Evolutionary conservation across 495 filamentous ascomycete species (phyloP).

Genomic region (Talaromyces proteolyticus): DNA sequence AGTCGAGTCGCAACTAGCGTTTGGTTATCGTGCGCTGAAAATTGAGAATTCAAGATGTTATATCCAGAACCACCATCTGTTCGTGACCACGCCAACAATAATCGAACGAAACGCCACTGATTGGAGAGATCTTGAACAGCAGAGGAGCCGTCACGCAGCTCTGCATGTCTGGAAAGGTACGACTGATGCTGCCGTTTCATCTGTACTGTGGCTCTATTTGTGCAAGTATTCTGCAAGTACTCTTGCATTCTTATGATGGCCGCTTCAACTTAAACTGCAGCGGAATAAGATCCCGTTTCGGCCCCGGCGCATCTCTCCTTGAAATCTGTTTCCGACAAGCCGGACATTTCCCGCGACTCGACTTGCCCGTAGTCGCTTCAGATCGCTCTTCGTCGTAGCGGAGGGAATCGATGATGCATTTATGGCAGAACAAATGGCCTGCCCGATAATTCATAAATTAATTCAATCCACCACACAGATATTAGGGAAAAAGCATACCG

Average conservation of each 20-base stretch:
- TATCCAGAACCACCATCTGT: no score
- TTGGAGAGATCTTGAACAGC: no score
- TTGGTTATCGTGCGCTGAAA: no score
- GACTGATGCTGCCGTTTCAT: no score
- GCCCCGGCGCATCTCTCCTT: constrained; percentile 18
- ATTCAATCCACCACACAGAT: neutral
- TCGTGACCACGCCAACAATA: no score
- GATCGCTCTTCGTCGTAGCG: constrained; percentile 50
- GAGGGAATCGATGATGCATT: constrained; percentile 71
- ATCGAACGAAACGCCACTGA: no score
- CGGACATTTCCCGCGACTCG: constrained; percentile 30
- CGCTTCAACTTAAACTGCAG: constrained; percentile 54
- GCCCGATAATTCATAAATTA: constrained; percentile 5
- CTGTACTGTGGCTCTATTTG: no score
- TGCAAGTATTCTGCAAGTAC: no score
- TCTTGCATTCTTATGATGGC: constrained; percentile 5
- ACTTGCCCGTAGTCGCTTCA: constrained; percentile 17
- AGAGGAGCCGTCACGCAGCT: no score
- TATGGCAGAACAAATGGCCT: constrained; percentile 86
- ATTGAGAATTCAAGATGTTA: no score
- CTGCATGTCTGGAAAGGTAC: no score
- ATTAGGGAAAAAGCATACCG: constrained; percentile 50
- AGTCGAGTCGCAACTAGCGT: no score
- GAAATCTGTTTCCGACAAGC: constrained; percentile 40
- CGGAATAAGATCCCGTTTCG: constrained; percentile 38